Base-by-base conservation (phyloP, 495 filamentous ascomycete species). In the Hypoxylon rickii region DNA sequence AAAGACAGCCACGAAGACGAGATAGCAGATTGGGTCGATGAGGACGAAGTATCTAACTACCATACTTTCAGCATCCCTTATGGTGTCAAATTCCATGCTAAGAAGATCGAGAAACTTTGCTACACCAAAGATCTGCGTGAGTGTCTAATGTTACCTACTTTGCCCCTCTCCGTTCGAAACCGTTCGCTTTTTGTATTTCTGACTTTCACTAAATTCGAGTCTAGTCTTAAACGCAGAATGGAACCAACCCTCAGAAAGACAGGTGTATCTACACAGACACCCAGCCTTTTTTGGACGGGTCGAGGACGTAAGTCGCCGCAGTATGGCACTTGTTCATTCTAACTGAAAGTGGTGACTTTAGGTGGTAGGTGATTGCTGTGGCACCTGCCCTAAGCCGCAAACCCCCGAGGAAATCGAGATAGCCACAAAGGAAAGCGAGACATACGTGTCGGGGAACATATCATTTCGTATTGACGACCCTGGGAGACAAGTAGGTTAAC, bases 41-140 rank as follows among this genome's bases (percentile, higher is more conserved):
- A 83, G 24, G 84, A 88, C 22, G 87, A 92, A 44, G 75, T 90
- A 1, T 87, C 86, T 5, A 80, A 85, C 60, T 94, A 94, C 52
- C 81, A 90, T 64, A 89, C 84, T 3, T 89, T 91, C 65, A 86
- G 81, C 22, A 80, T 93, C 41, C 89, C 89, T 0, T 94, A 94
- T 45, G 89, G 89, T 7, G 64, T 67, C 3, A 85, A 76, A 48
- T 89, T 85, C 63, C 75, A 87, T 46, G 86, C 88, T 6, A 81
- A 79, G 44, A 88, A 82, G 63, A 90, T 92, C 44, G 88, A 92
- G 65, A 89, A 86, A 58, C 73, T 91, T 0, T 79, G 90, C 24
- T 92, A 89, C 68, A 88, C 86, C 2, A 86, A 86, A 53, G 89
- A 94, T 63, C 66, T 92, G 10, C 75, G 73, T 75, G 59, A 59